Conservation (phyloP, 2,329 filamentous ascomycete genomes). For the Trichoderma asperellum region DNA sequence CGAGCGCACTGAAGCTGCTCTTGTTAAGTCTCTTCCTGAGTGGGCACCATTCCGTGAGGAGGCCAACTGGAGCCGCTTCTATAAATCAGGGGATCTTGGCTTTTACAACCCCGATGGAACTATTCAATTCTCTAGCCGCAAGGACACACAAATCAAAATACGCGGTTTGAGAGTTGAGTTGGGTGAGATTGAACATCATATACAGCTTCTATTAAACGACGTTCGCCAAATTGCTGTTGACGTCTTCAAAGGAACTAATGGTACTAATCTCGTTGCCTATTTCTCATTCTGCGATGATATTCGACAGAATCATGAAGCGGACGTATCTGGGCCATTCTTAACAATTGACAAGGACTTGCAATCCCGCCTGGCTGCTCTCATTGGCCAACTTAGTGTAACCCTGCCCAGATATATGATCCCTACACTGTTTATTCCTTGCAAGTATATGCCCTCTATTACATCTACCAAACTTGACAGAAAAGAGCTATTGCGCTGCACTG, state of each 20-base stretch:
- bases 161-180: constrained; percentile 20
- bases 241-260: constrained; percentile 18
- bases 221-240: constrained; percentile 24
- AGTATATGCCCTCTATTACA: constrained; percentile 32
- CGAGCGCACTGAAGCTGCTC: constrained; percentile 11
- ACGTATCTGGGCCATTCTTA: constrained; percentile 27
- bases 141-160: constrained; percentile 19
- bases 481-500: not conserved
- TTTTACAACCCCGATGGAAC: constrained; percentile 26
- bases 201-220: not conserved
- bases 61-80: constrained; percentile 17
- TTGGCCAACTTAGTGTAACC: constrained; percentile 25
- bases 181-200: constrained; percentile 28
- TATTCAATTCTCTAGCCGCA: constrained; percentile 23
- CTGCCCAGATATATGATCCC: constrained; percentile 34
- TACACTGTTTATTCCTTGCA: constrained; percentile 31
- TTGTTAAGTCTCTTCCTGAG: constrained; percentile 11
- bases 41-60: constrained; percentile 22
- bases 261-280: constrained; percentile 17
- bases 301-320: constrained; percentile 8
- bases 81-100: constrained; percentile 26
- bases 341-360: constrained; percentile 18
- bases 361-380: constrained; percentile 30
- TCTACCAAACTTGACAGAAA: constrained; percentile 32
- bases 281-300: constrained; percentile 25